Evolutionary conservation across 768 basidiomycete genomes (phyloP), one percentile per base, ranked within the genome.

Genomic region (Inosperma sp.): DNA sequence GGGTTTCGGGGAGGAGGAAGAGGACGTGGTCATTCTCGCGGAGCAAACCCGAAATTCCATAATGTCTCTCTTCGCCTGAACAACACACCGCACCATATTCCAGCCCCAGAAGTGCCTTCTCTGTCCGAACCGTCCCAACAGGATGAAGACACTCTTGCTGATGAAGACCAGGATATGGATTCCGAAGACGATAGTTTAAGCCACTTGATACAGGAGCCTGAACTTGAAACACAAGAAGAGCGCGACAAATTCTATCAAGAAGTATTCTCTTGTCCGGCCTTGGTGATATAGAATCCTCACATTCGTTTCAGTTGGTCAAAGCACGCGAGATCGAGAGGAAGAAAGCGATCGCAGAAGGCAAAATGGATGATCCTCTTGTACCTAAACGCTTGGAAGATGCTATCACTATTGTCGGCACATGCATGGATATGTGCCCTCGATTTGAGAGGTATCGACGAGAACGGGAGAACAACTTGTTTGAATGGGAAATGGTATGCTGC

Each of bases 401-500:
- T 14, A 93, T 94, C 49, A 86, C 85, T n/a, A 85, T 97, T 64
- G 81, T 89, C 12, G 94, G 94, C 19, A 94, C 92, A 1, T 98
- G 95, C 62, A 69, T 76, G 71, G 86, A 89, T 53, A 96, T 97
- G 93, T 97, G 94, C 63, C 93, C 94, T 3, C 81, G 87, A 34
- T 96, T 91, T 61, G 95, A 98, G 67, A 78, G 89, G 22, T 93
- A 95, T 65, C 78, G 92, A 56, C 78, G 95, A 30, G 92, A 97
- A 65, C 79, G 84, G 54, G 89, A 93, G 64, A 88, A 89, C 64
- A 89, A 92, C 58, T 75, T 97, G 1, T 86, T 88, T 54, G 80
- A 83, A 59, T 87, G 84, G 80, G 93, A 96, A 72, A 82, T 78
- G 55, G 90, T 94, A 69, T 56, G 87, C 75, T 72, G 75, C 69